These are phyloP conservation scores for Alternaria infectoria DNA, from an alignment of 2,329 filamentous ascomycete species.

Conservation along the genomic window DNA sequence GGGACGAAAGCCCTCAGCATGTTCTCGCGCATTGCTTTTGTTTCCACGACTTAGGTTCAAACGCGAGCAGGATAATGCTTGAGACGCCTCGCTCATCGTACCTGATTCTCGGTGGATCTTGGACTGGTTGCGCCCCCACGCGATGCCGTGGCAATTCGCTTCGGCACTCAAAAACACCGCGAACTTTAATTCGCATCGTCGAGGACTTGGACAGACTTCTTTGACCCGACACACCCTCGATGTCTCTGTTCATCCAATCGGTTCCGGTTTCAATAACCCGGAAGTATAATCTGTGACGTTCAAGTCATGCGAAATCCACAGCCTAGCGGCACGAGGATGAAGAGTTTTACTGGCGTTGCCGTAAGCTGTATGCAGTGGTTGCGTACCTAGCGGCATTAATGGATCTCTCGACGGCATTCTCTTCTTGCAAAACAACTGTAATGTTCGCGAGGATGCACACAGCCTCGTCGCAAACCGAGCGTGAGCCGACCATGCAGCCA, in stretches of 20 bases:
- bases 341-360: conserved; percentile 28
- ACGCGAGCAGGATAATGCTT: conserved; percentile 17
- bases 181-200: background rate
- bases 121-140: conserved; percentile 40
- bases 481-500: conserved; percentile 30
- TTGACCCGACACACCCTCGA: conserved; percentile 1
- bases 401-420: conserved; percentile 14
- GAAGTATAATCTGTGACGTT: background rate
- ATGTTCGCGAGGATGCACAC: conserved; percentile 22
- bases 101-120: conserved; percentile 38
- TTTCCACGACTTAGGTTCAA: conserved; percentile 30
- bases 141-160: conserved; percentile 22
- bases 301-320: background rate
- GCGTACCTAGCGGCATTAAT: conserved; percentile 10
- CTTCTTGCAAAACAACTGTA: conserved; percentile 17
- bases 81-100: conserved; percentile 33
- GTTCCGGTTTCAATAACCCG: background rate
- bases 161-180: conserved; percentile 14
- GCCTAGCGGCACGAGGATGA: conserved; percentile 26
- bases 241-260: background rate
- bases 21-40: conserved; percentile 36
- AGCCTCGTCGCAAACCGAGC: conserved; percentile 37
- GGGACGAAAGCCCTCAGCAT: conserved; percentile 24
- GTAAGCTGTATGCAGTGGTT: conserved; percentile 21
- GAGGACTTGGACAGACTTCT: background rate